These are phyloP conservation scores for Cronartium quercuum DNA, from an alignment of 1,284 basidiomycete genomes.

Conservation along the genomic window DNA sequence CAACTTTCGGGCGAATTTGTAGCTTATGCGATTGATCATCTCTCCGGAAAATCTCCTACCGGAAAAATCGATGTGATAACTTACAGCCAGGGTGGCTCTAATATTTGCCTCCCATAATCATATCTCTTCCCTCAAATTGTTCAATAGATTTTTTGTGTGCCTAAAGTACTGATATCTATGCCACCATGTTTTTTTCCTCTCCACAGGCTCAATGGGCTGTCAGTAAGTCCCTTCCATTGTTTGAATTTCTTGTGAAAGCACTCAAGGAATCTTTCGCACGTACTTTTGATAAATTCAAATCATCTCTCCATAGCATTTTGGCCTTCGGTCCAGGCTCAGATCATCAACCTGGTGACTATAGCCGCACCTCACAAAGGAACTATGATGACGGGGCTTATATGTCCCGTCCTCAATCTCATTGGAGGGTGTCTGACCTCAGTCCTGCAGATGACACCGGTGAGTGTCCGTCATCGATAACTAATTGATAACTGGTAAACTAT, in stretches of 20 bases:
- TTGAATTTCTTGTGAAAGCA: no score
- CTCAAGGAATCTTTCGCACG: not conserved
- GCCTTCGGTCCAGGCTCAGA: not conserved
- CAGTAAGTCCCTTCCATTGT: not conserved
- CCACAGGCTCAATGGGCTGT: not conserved
- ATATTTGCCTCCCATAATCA: constrained; percentile 15
- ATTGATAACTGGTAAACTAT: not conserved
- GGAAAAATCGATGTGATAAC: constrained; percentile 47
- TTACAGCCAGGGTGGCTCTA: constrained; percentile 47
- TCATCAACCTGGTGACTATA: not conserved
- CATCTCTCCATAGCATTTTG: not conserved
- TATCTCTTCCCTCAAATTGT: no score
- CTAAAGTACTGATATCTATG: no score
- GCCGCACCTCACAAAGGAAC: not conserved
- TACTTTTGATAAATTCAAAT: no score
- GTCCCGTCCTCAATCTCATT: not conserved
- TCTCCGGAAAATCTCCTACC: constrained; percentile 44
- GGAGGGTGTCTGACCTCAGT: not conserved
- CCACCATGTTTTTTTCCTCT: no score
- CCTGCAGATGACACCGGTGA: not conserved
- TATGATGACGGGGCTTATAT: not conserved
- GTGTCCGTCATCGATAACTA: not conserved
- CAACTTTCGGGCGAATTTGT: constrained; percentile 48
- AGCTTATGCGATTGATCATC: constrained; percentile 45
- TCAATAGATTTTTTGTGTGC: no score